Evolutionary conservation across 140 eudicot genomes (phyloP), one percentile per base, ranked within the genome.

Genomic region (Oenanthe javanica): DNA sequence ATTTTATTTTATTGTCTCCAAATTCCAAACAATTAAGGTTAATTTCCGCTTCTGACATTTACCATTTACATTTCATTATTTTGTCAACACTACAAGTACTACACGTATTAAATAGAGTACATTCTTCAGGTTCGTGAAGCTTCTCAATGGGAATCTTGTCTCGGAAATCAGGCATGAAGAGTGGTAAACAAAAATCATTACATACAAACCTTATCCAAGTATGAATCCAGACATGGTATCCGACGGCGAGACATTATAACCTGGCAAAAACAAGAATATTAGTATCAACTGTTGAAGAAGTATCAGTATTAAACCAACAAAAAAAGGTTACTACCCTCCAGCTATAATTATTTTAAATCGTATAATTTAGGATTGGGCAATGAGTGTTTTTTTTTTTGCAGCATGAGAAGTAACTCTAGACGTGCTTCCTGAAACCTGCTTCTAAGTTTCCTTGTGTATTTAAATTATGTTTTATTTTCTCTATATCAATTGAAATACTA

Each of bases 151-250:
- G 19, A 27, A 1, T 9, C 2, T 23, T 9, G 42, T 9, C 10
- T 23, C 8, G 18, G 1, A 1, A 67, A 67, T 43, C 15, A 43
- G 49, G 71, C 47, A 36, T 55, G 3, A 27, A 23, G 42, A 23
- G 42, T 77, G 50, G 46, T 36, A 6, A n/a, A 43, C 46, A 46
- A 23, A n/a, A 25, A 49, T 70, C 38, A 55, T 16, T 21, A 82
- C 67, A 76, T 57, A 75, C 89, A 76, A 77, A 95, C 99, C 99
- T 95, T 95, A 79, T 95, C 99, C 81, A 95, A 81, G 80, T 92
- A 95, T 64, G 99, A 95, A 88, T 95, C 99, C 87, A 95, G 87
- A 81, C 99, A 95, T 49, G 99, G 99, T 80, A 95, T 90, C 81
- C 99, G 88, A 14, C 99, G 85, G 79, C 99, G 91, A 78, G 99